Base-by-base conservation (phyloP, 2,329 filamentous ascomycete genomes). In the Fusarium nurragi region DNA sequence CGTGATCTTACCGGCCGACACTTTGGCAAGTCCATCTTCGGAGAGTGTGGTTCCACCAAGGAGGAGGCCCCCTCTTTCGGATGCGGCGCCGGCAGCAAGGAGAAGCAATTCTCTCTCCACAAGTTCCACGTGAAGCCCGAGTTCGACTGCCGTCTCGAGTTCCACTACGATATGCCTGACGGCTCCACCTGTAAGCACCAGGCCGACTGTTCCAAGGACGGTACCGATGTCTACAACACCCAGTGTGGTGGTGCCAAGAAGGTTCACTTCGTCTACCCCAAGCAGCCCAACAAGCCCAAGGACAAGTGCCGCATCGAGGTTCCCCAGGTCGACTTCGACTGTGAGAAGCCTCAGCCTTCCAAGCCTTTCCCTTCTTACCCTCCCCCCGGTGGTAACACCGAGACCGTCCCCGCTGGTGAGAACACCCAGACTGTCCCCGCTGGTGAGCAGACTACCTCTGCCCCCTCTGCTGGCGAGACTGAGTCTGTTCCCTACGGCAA, bases 171-270 rank as follows among this genome's bases (percentile, higher is more conserved):
- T 72, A 97, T 97, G 93, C 85, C 88, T 3, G 92, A 94, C 76
- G 91, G 91, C 70, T 89, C 87, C 14, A 86, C 78, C 60, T 98
- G 94, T 88, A 94, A 91, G 81, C 90, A 96, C 72, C 88, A 86
- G 64, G 81, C 86, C 67, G 74, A 83, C 49, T 96, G 92, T 86
- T 86, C 83, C 65, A 81, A 84, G 53, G 80, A 83, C 16, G 92
- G 92, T 72, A 89, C 87, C 57, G 86, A 84, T 43, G 83, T 97
- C 71, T 80, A 87, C 79, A 97, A 97, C 86, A 87, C 82, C 61
- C 93, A 97, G 84, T 98, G 94, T 77, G 94, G 93, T 86, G 94
- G 94, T 78, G 94, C 94, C 67, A 92, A 85, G 75, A 88, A 87
- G 56, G 93, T 97, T 62, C 88, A 86, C 52, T 88, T 97, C 75